These are phyloP conservation scores for Pseudonitzschia pungens DNA, from an alignment of 108 stramenopile species.

Conservation along the genomic window DNA sequence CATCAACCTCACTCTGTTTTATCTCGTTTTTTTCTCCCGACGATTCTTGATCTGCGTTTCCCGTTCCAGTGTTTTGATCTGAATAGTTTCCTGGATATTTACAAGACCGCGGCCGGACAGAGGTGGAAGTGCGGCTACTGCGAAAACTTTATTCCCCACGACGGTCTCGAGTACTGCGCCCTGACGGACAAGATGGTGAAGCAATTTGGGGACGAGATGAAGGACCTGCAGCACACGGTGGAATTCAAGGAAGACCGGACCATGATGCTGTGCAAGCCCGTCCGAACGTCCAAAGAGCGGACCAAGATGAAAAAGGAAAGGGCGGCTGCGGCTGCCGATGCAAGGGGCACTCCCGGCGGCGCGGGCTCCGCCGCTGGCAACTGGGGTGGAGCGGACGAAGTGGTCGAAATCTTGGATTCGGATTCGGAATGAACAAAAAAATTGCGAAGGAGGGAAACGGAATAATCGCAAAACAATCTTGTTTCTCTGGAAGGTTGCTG, in stretches of 20 bases:
- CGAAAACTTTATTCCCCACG: constrained; percentile 29
- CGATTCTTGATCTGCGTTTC: not conserved
- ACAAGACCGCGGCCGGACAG: constrained; percentile 52
- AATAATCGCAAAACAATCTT: no score
- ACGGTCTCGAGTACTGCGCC: constrained; percentile 37
- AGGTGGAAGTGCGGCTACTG: constrained; percentile 72
- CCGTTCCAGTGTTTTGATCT: constrained; percentile 67
- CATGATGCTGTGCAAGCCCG: constrained; percentile 5
- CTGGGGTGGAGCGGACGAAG: not conserved
- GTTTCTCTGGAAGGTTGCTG: no score
- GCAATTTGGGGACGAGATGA: constrained; percentile 22
- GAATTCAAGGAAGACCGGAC: constrained; percentile 27
- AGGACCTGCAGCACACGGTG: constrained; percentile 25
- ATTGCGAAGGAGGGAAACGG: no score
- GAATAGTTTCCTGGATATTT: constrained; percentile 48
- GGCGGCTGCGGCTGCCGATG: not conserved
- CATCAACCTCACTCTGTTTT: not conserved
- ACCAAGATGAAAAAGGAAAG: not conserved
- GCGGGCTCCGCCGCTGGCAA: no score
- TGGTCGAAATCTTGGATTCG: constrained; percentile 10
- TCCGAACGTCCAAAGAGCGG: not conserved
- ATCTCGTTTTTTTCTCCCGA: not conserved
- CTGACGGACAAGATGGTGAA: constrained; percentile 26
- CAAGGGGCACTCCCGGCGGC: not conserved
- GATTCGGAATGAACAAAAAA: constrained; percentile 3